Evolutionary conservation across 192 early-diverging fungal species (phyloP), one percentile per base, ranked within the genome.

Genomic region (Coemansia sp.): DNA sequence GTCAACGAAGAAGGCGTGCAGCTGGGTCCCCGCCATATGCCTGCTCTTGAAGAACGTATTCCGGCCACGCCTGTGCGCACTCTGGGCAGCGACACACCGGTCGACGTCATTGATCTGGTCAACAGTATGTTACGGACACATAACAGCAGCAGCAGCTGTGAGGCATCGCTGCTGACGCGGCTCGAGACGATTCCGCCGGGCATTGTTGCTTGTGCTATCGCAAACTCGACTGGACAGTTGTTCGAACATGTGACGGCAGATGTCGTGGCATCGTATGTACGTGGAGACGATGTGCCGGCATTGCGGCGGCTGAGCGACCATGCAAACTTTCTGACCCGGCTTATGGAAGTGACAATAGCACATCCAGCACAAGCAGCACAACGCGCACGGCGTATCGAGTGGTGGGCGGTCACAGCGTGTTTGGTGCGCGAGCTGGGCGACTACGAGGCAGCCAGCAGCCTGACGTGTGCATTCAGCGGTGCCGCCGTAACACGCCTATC

Each of bases 381-480:
- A 53, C 71, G 77, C 24, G 71, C 77, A 9, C 50, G 58, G 47
- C 66, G 77, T 27, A 74, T 79, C 47, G 77, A 79, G 57, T 79
- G 77, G 77, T 79, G 77, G 77, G 45, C 68, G 7, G 63, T 64
- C 8, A 71, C 66, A 4, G 64, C 66, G 0, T 74, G 71, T 38
- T 61, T 79, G 14, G 18, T 74, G 26, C 77, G 77, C 61, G 77
- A 79, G 58, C 68, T 79, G 56, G 77, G 77, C 65, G 77, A 79
- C 64, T 79, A 79, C 64, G 77, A 79, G 57, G 73, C 77, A 38
- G 64, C 74, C 14, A 79, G 65, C 61, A 74, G 77, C 54, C 57
- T 79, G 60, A 61, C 69, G 18, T 79, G 77, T 61, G 77, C 70
- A 27, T 74, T 79, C 49, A 70, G 71, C 14, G 57, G 71, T 53